These are phyloP conservation scores for Stagonosporopsis vannaccii DNA, from an alignment of 2,329 filamentous ascomycete genomes.

Conservation along the genomic window DNA sequence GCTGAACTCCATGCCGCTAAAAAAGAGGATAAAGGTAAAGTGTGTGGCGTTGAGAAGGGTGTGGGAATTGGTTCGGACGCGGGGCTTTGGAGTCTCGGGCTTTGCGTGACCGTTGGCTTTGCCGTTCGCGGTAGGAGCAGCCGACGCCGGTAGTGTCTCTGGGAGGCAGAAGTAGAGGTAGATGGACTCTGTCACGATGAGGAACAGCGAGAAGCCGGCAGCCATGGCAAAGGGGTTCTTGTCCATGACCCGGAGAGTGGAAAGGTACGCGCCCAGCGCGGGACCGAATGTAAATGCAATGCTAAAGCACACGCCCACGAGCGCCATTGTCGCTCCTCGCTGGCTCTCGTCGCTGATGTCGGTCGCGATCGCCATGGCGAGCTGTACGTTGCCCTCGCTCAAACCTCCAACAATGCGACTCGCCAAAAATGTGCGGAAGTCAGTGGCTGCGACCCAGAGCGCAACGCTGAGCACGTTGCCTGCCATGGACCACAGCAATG, in stretches of 20 bases:
- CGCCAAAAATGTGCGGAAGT: conserved; percentile 96
- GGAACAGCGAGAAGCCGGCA: conserved; percentile 81
- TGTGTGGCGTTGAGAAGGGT: conserved; percentile 83
- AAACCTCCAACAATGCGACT: conserved; percentile 90
- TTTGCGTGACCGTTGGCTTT: conserved; percentile 32
- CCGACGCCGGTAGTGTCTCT: conserved; percentile 75
- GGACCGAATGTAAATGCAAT: conserved; percentile 97
- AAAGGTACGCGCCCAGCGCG: conserved; percentile 85
- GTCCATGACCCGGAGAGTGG: conserved; percentile 76
- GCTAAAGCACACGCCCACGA: conserved; percentile 96
- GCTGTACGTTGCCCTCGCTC: conserved; percentile 95
- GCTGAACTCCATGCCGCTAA: conserved; percentile 98
- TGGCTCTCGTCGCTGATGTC: conserved; percentile 89
- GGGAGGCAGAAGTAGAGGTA: conserved; percentile 87
- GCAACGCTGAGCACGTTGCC: conserved; percentile 94
- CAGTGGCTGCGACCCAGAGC: conserved; percentile 90
- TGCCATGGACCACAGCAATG: conserved; percentile 87
- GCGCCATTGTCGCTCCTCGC: conserved; percentile 90
- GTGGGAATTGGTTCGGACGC: conserved; percentile 78
- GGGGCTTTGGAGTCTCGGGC: conserved; percentile 26
- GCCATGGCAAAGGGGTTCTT: conserved; percentile 94
- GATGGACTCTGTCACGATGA: conserved; percentile 85
- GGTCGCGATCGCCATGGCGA: conserved; percentile 94
- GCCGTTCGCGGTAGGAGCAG: conserved; percentile 26
- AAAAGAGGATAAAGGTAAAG: conserved; percentile 92